These are phyloP conservation scores for Trifolium repens DNA, from an alignment of 306 rosid genomes.

Conservation along the genomic window DNA sequence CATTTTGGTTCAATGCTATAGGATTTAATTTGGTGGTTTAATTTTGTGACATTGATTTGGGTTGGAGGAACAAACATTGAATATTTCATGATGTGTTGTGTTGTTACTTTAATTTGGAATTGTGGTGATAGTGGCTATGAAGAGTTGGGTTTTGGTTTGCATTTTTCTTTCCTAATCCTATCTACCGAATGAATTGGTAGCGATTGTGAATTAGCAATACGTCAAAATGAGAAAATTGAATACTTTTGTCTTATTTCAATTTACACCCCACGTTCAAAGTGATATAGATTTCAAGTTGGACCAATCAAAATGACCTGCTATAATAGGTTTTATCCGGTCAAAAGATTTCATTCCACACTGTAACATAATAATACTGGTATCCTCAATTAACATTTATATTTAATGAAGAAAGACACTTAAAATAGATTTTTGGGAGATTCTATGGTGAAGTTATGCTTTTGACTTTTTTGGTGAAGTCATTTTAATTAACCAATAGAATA, in stretches of 20 bases:
- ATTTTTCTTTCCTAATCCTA: constrained; percentile 56
- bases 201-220: neutral
- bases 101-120: constrained; percentile 1
- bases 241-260: neutral
- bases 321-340: no score
- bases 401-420: no score
- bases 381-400: no score
- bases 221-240: neutral
- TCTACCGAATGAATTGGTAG: constrained; percentile 44
- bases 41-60: constrained; percentile 25
- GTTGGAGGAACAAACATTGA: neutral
- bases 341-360: no score
- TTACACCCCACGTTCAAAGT: neutral
- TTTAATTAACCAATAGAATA: no score
- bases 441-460: no score
- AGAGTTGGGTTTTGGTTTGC: constrained; percentile 34
- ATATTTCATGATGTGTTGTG: neutral
- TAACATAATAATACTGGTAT: no score
- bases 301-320: no score
- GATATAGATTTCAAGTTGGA: no score
- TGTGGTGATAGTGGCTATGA: constrained; percentile 27
- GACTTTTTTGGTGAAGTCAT: no score
- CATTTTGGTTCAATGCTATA: constrained; percentile 31
- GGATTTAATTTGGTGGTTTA: constrained; percentile 15
- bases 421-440: no score